phyloP scores from a whole-genome alignment of 345 rosid genomes.

The Gossypioides kirkii region DNA sequence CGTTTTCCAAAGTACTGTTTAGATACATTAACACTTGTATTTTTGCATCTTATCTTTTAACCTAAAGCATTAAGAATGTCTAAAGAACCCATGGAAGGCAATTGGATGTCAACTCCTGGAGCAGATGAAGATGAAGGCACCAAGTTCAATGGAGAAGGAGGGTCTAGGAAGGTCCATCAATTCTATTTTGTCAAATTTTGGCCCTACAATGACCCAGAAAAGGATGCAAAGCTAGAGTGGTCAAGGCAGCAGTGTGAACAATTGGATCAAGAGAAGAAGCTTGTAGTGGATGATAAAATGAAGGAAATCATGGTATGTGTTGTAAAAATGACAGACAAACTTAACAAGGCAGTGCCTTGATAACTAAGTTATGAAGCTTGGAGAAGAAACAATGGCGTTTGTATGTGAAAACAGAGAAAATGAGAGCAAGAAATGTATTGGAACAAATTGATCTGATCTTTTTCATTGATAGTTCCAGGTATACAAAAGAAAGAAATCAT shows the following conservation, averaged over 20 bases:
- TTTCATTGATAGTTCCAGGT: too few species aligned
- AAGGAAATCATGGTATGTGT: neutral
- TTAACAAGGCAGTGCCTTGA: too few species aligned
- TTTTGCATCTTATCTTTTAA: neutral
- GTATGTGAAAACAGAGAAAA: too few species aligned
- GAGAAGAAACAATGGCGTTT: too few species aligned
- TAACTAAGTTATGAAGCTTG: too few species aligned
- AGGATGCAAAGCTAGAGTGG: neutral
- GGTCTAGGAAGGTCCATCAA: neutral
- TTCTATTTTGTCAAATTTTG: conserved; percentile 5
- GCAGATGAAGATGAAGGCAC: neutral
- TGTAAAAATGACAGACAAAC: too few species aligned
- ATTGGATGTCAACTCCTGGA: neutral
- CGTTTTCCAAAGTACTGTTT: neutral
- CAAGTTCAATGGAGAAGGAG: neutral
- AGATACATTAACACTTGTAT: neutral
- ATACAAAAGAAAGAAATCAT: too few species aligned
- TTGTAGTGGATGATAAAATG: neutral
- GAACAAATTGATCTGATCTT: too few species aligned
- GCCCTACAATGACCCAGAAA: conserved; percentile 4
- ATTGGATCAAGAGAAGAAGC: conserved; percentile 1
- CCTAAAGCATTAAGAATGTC: neutral
- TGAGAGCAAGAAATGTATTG: too few species aligned
- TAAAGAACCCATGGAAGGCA: neutral
- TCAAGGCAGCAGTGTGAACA: neutral